A percentile compares a stretch with the other conserved stretches of the same genome.
Evolutionary conservation across 83 land plant genomes (phyloP).

Genomic region (Diphasiastrum complanatum): DNA sequence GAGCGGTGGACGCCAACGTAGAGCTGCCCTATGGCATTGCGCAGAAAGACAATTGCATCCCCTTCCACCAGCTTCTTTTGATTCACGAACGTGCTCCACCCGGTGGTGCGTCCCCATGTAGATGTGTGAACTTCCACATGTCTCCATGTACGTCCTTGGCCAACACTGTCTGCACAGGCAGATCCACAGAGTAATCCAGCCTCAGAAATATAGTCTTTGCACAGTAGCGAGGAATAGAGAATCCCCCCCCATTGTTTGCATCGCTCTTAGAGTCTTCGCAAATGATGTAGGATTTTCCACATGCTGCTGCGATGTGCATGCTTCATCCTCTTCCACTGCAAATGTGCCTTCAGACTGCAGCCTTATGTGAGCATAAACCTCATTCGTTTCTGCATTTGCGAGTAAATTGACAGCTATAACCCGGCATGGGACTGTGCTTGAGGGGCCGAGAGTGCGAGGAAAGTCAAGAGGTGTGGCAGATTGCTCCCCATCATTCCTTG

Average conservation of each 20-base stretch:
- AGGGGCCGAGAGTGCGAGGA: conserved; percentile 24
- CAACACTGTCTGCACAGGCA: conserved; percentile 90
- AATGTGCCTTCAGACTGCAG: conserved; percentile 42
- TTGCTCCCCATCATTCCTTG: conserved; percentile 95
- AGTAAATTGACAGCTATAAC: conserved; percentile 58
- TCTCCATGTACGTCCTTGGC: conserved; percentile 96
- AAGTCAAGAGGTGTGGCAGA: conserved; percentile 57
- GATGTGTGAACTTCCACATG: conserved; percentile 93
- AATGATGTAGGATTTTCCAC: conserved; percentile 73
- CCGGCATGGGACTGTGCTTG: conserved; percentile 54
- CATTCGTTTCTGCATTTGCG: conserved; percentile 89
- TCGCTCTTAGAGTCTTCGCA: conserved; percentile 94
- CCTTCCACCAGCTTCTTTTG: conserved; percentile 98
- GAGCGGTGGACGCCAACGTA: conserved; percentile 87
- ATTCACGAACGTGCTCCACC: conserved; percentile 97
- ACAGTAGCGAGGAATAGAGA: conserved; percentile 94
- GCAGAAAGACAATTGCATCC: conserved; percentile 88
- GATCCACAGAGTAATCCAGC: conserved; percentile 80
- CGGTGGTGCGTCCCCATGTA: conserved; percentile 97
- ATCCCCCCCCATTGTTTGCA: conserved; percentile 98
- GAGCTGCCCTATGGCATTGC: conserved; percentile 78
- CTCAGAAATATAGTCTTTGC: conserved; percentile 96
- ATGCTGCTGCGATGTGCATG: conserved; percentile 25
- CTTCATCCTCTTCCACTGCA: conserved; percentile 9
- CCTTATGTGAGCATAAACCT: conserved; percentile 68